These are phyloP conservation scores for Amaranthus palmeri DNA, from an alignment of 148 eudicot genomes.

Conservation along the genomic window DNA sequence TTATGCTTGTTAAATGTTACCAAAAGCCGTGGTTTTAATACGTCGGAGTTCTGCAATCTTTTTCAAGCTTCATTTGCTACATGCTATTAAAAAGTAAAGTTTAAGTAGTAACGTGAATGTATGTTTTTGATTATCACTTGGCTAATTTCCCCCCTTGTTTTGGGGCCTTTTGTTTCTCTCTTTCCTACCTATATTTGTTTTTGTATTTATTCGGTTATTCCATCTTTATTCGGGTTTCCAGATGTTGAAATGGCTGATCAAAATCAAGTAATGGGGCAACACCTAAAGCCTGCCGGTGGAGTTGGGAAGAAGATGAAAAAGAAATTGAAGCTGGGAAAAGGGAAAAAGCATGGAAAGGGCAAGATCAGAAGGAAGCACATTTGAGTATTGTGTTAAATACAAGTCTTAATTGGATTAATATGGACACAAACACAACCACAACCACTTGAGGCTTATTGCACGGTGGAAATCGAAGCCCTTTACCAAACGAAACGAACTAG, in stretches of 20 bases:
- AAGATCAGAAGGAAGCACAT: constrained; percentile 64
- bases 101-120: no score
- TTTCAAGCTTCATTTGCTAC: neutral
- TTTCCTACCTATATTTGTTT: no score
- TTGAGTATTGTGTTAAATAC: constrained; percentile 4
- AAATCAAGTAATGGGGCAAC: constrained; percentile 23
- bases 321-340: constrained; percentile 66
- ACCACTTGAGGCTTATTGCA: neutral
- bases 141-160: neutral
- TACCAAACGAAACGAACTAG: neutral
- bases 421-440: neutral
- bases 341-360: constrained; percentile 63
- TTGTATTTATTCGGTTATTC: neutral
- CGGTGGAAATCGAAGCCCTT: neutral
- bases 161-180: no score
- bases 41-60: neutral
- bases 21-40: no score
- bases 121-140: neutral
- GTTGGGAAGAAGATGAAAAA: constrained; percentile 76
- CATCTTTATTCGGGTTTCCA: constrained; percentile 14
- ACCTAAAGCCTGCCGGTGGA: constrained; percentile 53
- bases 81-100: no score
- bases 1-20: no score
- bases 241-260: constrained; percentile 58
- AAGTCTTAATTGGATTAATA: neutral